Evolutionary conservation across 805 yeast species (phyloP).

Genomic region (Geotrichum ghanense): DNA sequence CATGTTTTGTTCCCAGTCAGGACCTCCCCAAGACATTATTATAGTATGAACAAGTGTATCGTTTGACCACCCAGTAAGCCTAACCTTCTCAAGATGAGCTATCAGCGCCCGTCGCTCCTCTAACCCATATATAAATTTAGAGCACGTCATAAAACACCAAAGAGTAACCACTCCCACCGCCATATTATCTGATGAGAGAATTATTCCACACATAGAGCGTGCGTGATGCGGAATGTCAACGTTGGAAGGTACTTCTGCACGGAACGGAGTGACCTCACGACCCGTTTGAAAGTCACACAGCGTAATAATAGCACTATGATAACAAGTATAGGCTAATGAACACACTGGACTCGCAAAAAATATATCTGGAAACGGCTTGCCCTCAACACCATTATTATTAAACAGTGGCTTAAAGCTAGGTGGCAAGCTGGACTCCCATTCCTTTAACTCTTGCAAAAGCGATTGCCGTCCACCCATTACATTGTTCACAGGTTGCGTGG

Average conservation of each 20-base stretch:
- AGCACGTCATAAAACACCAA: neutral
- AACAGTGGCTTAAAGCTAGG: constrained; percentile 1
- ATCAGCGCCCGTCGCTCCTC: neutral
- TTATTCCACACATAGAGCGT: constrained; percentile 2
- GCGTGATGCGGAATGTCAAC: constrained; percentile 2
- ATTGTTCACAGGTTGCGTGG: neutral
- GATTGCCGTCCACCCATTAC: neutral
- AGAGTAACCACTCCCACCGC: constrained; percentile 1
- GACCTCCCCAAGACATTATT: constrained; percentile 1
- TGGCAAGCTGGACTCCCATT: neutral
- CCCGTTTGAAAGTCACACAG: neutral
- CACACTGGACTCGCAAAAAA: neutral
- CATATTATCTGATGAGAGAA: constrained; percentile 2
- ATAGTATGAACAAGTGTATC: neutral
- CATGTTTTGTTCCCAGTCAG: neutral
- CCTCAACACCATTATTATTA: neutral
- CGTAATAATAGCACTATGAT: constrained; percentile 2
- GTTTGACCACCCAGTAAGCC: neutral
- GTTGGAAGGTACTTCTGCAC: neutral
- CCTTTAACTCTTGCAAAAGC: neutral
- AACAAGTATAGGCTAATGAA: constrained; percentile 1
- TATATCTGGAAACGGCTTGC: constrained; percentile 3
- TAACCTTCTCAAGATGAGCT: neutral
- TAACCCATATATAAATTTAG: neutral
- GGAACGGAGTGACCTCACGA: neutral